Evolutionary conservation across 2,329 filamentous ascomycete species (phyloP), one percentile per base, ranked within the genome.

Genomic region (Fusarium dlaminii): DNA sequence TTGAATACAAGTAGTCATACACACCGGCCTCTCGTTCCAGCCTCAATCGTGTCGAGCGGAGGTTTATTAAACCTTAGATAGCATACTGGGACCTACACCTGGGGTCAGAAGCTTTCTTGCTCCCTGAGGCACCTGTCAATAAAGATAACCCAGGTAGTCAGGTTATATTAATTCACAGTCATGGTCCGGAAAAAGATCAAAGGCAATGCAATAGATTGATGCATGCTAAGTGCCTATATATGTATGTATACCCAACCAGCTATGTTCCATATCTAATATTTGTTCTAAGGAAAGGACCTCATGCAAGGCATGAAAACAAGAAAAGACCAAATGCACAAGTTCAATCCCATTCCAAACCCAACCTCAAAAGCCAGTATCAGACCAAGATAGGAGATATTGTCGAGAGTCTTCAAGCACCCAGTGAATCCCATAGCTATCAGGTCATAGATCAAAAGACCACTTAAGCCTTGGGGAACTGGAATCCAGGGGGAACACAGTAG

Each of bases 401-500:
- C 40, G 20, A 60, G 39, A 57, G 29, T 60, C 46, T 2, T 49
- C 5, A 22, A 46, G 36, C 42, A 32, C 18, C 30, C 34, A 43
- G 43, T 37, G 48, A 48, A 70, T 59, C 61, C 24, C n/a, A 14
- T 59, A 6, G 51, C 70, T 51, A 73, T 70, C 70, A n/a, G n/a
- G 24, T 34, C 49, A 32, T 24, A 12, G 42, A 36, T 43, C 52
- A 22, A 36, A n/a, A 22, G 12, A 29, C 42, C 40, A 36, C 61
- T 58, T 74, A 74, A 52, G 62, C 64, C 72, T 77, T 66, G 48
- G 77, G 75, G 73, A 81, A 75, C 66, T 78, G 58, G 78, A 79
- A 82, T 56, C 70, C 67, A 40, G 79, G 75, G 18, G 81, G 81
- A 12, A 84, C 79, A 58, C 82, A 84, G 81, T 84, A 84, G 68